These are phyloP conservation scores for Aurantiochytrium sp. DNA, from an alignment of 108 stramenopile genomes.

Conservation along the genomic window DNA sequence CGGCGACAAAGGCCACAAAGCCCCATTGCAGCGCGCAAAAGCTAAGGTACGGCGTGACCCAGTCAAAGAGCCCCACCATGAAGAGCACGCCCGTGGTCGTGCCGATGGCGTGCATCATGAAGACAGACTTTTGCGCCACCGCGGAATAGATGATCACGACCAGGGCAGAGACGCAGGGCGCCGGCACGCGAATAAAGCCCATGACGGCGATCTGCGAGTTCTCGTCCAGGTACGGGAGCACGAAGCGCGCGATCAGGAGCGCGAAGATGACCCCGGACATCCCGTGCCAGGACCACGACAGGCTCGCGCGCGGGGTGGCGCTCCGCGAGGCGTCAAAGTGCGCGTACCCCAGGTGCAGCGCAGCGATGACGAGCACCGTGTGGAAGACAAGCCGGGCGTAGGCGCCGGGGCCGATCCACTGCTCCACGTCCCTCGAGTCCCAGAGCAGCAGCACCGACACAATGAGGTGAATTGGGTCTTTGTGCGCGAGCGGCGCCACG, in stretches of 20 bases:
- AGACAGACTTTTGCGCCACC: not conserved
- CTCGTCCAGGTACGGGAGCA: not conserved
- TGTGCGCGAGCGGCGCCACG: not conserved
- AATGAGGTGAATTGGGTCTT: not conserved
- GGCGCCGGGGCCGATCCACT: not conserved
- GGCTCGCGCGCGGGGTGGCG: not conserved
- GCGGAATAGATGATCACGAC: not conserved
- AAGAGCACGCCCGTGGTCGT: not conserved
- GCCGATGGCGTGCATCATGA: not conserved
- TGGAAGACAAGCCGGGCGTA: not conserved
- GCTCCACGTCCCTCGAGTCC: not conserved
- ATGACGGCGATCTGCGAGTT: not conserved
- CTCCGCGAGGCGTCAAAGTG: not conserved
- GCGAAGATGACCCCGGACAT: not conserved
- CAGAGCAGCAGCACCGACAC: not conserved
- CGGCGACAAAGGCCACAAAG: not conserved
- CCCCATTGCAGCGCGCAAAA: not conserved
- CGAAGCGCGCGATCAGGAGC: not conserved
- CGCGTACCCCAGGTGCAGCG: not conserved
- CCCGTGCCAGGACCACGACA: not conserved
- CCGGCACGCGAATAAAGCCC: constrained; percentile 4
- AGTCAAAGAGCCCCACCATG: not conserved
- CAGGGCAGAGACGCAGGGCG: not conserved
- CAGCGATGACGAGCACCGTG: not conserved
- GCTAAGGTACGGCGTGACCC: constrained; percentile 5